Evolutionary conservation across 768 basidiomycete genomes (phyloP), one percentile per base, ranked within the genome.

Genomic region (Macrolepiota dolichaula): DNA sequence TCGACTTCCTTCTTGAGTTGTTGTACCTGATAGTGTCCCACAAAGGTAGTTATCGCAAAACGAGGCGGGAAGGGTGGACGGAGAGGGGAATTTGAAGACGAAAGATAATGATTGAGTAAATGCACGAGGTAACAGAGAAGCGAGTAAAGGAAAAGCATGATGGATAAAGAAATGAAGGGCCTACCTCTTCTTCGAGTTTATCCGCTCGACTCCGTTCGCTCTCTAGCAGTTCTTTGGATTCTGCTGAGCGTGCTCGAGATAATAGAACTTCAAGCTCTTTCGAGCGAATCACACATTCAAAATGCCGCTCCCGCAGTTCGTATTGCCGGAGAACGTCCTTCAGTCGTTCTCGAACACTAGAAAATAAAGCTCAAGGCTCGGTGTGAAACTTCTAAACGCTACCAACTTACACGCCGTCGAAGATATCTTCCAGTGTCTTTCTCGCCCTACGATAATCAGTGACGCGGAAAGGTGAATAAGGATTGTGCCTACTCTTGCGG

Each of bases 211-310:
- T 66, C 71, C 85, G 90, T 72, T 93, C 91, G 54, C 85, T 83
- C 51, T 93, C 89, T 13, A 87, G 87, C 50, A 94, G 78, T 66
- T 92, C 89, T 72, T 89, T 90, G 71, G 93, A 91, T 68, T 94
- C 93, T 10, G 92, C 91, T 25, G 91, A 88, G 71, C 92, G 87
- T 46, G 93, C 93, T 35, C 92, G 85, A 51, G 93, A 92, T 15
- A 95, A 79, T 19, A 95, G 75, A 15, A 95, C 90, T 70, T 95
- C 93, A 24, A 95, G 82, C 73, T 95, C 93, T 74, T 95, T 95
- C 46, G 93, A 94, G 44, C 93, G 89, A 59, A 95, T 88, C 29
- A 95, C 89, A 64, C 91, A 93, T 75, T 94, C 93, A 67, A 94
- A 95, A 78, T 95, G 93, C 70, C 86, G 87, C 76, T 95, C 93